A percentile compares a stretch with the other conserved stretches of the same genome.
Conservation (phyloP, 768 basidiomycete species). For the Strobilomyces dryophilus region DNA sequence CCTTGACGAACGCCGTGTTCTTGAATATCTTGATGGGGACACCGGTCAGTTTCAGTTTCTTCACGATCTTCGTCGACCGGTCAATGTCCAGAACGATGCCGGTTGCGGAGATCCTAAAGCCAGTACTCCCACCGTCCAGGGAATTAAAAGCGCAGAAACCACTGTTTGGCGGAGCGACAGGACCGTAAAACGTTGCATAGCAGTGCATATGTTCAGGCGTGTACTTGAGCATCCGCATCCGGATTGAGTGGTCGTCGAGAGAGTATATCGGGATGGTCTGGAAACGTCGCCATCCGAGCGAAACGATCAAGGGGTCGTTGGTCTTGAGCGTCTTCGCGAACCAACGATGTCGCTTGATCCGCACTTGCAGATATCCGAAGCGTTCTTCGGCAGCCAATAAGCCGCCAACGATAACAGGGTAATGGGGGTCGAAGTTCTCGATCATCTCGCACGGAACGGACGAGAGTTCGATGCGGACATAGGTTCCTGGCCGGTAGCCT, state of each 20-base stretch:
- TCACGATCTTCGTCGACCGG: slow-evolving; percentile 90
- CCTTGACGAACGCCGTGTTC: slow-evolving; percentile 96
- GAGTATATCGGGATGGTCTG: slow-evolving; percentile 95
- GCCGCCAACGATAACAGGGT: slow-evolving; percentile 90
- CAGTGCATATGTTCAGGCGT: slow-evolving; percentile 99
- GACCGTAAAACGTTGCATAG: slow-evolving; percentile 96
- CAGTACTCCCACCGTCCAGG: slow-evolving; percentile 56
- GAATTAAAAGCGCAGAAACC: slow-evolving; percentile 98
- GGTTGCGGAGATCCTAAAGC: slow-evolving; percentile 88
- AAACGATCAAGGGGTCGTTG: slow-evolving; percentile 94
- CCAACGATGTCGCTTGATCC: slow-evolving; percentile 97
- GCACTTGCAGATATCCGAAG: slow-evolving; percentile 91
- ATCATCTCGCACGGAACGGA: slow-evolving; percentile 89
- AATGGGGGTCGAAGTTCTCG: slow-evolving; percentile 87
- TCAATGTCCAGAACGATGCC: slow-evolving; percentile 95
- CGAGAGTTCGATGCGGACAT: slow-evolving; percentile 86
- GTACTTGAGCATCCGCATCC: slow-evolving; percentile 99
- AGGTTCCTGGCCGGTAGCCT: slow-evolving; percentile 85
- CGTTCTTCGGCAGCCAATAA: slow-evolving; percentile 85
- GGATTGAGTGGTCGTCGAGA: slow-evolving; percentile 94
- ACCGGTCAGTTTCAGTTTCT: slow-evolving; percentile 96
- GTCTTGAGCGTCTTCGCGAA: slow-evolving; percentile 88
- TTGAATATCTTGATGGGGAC: slow-evolving; percentile 97
- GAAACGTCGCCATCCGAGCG: slow-evolving; percentile 97
- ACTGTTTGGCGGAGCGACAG: slow-evolving; percentile 86